Conservation (phyloP, 1,139 yeast species). For the Pichia sp. region DNA sequence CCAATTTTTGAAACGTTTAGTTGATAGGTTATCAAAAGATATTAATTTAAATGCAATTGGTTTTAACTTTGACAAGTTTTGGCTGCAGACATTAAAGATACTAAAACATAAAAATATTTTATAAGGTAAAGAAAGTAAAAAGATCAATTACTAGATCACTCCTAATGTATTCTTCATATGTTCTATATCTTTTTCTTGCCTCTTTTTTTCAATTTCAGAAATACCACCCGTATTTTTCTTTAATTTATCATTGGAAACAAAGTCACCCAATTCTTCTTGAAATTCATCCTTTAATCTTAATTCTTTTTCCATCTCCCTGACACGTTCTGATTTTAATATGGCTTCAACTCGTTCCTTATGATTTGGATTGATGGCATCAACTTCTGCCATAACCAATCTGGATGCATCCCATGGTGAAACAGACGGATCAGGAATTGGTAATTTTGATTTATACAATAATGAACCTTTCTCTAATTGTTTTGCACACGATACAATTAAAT, state of each 20-base stretch:
- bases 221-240: slow-evolving; percentile 77
- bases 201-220: slow-evolving; percentile 69
- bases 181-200: slow-evolving; percentile 63
- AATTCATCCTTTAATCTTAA: slow-evolving; percentile 57
- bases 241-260: slow-evolving; percentile 69
- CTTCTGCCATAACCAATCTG: slow-evolving; percentile 77
- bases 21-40: background rate
- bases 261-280: slow-evolving; percentile 80
- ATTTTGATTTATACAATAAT: slow-evolving; percentile 22
- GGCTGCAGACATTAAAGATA: slow-evolving; percentile 5
- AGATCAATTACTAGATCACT: slow-evolving; percentile 3
- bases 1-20: background rate
- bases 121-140: background rate
- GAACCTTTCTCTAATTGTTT: slow-evolving; percentile 62
- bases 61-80: slow-evolving; percentile 2
- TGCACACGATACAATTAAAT: slow-evolving; percentile 74
- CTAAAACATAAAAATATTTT: slow-evolving; percentile 9
- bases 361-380: slow-evolving; percentile 70
- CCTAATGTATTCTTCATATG: slow-evolving; percentile 48
- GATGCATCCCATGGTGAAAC: slow-evolving; percentile 58
- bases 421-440: slow-evolving; percentile 65
- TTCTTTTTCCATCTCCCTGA: slow-evolving; percentile 67
- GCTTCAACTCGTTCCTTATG: slow-evolving; percentile 85
- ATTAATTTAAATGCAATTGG: background rate
- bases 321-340: slow-evolving; percentile 75